Evolutionary conservation across 441 rosid species (phyloP), one percentile per base, ranked within the genome.

Genomic region (Gossypium armourianum): DNA sequence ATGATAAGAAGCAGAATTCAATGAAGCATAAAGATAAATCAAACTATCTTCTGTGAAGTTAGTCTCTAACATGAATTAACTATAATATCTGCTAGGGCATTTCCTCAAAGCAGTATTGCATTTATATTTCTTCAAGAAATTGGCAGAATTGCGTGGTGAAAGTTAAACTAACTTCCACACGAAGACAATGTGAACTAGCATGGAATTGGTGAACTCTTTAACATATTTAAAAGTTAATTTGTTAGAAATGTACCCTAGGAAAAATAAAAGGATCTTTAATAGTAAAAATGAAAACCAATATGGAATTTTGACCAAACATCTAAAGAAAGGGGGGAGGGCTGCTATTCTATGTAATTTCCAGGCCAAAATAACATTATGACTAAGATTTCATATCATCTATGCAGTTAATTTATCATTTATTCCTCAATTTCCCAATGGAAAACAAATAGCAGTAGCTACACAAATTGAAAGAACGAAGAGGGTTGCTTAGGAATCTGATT

Each of bases 41-140:
- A 10, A 15, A 20, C 32, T 12, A 43, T 63, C 32, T 63, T 63
- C 29, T 2, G 3, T 20, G 53, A 45, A 63, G 12, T 17, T 43
- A 20, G 12, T 20, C 53, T 19, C 53, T 16, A 40, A 40, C 53
- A 19, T 4, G 49, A 61, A 1, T 62, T 36, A 32, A 36, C 15
- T 36, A 36, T 4, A 36, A 62, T 29, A 61, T 10, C 29, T 2
- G 28, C 55, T n/a, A 64, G 69, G 69, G 7, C 2, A 21, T 64
- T 64, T 45, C 55, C 69, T 45, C 55, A 64, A 20, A 64, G 32
- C 32, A 45, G n/a, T 45, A 64, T 7, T 4, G 54, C 55, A 45
- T 8, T 63, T 24, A 62, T 20, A 43, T 63, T 63, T 43, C 28
- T 63, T 63, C 19, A 36, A 16, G 28, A 40, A 10, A 20, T 20